These are phyloP conservation scores for Kwoniella newhampshirensis DNA, from an alignment of 768 basidiomycete species.

Conservation along the genomic window DNA sequence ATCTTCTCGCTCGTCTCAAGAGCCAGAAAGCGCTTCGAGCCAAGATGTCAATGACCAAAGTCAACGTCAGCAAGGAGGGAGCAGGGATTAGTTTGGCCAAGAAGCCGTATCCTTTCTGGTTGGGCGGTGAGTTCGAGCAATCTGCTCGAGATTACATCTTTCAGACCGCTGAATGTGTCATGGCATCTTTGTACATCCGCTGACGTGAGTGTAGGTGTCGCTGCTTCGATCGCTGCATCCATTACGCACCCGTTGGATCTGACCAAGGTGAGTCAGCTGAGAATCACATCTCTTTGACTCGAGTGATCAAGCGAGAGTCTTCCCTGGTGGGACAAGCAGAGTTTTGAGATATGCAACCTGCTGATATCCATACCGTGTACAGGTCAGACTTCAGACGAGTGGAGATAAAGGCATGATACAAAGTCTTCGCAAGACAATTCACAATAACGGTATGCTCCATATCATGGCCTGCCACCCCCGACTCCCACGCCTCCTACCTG, in stretches of 20 bases:
- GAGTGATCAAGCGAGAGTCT: neutral
- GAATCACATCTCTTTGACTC: neutral
- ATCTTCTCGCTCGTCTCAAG: no score
- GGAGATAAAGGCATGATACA: slow-evolving; percentile 88
- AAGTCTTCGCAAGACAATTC: slow-evolving; percentile 76
- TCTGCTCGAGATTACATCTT: no score
- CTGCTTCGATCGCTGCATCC: slow-evolving; percentile 39
- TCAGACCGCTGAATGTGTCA: no score
- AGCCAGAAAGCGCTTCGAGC: no score
- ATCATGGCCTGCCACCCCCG: neutral
- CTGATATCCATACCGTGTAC: neutral
- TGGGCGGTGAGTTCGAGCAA: slow-evolving; percentile 45
- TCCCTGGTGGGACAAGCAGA: no score
- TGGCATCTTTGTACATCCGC: no score
- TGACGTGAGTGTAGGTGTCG: slow-evolving; percentile 29
- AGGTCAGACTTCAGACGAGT: slow-evolving; percentile 73
- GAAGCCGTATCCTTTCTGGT: slow-evolving; percentile 45
- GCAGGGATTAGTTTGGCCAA: slow-evolving; percentile 6
- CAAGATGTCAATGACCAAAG: no score
- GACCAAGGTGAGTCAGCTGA: slow-evolving; percentile 61
- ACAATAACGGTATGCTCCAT: slow-evolving; percentile 63
- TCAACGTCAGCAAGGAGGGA: no score
- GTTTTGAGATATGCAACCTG: neutral
- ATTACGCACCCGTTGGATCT: slow-evolving; percentile 56
- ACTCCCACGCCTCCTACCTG: neutral